Percentiles rank a stretch among this genome's conserved stretches.
phyloP scores from a whole-genome alignment of 2,329 filamentous ascomycete species.

The Nannizziopsis arthrosporioides region DNA sequence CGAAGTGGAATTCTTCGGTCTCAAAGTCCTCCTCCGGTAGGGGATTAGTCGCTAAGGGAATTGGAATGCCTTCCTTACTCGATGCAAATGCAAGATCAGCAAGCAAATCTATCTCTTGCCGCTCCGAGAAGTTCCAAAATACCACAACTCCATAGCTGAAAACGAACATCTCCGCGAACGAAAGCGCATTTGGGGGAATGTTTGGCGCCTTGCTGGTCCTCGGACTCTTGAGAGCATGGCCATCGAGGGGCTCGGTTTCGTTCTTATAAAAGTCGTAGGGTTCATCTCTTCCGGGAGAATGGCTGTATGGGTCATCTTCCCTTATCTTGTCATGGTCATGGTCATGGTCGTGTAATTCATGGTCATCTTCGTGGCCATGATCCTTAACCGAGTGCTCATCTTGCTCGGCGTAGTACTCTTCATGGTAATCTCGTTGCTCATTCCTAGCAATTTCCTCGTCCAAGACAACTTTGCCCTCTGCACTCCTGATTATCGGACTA shows the following conservation, averaged over 20 bases:
- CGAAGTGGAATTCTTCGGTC: slow-evolving; percentile 96
- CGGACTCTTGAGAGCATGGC: background rate
- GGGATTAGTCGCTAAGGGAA: slow-evolving; percentile 63
- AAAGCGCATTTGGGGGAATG: slow-evolving; percentile 58
- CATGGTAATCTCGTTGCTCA: slow-evolving; percentile 76
- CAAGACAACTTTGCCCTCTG: slow-evolving; percentile 80
- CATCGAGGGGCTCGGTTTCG: slow-evolving; percentile 17
- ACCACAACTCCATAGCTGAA: slow-evolving; percentile 96
- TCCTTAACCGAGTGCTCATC: slow-evolving; percentile 37
- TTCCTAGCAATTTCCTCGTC: slow-evolving; percentile 95
- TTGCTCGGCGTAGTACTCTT: slow-evolving; percentile 69
- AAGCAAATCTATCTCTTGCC: slow-evolving; percentile 90
- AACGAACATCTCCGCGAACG: slow-evolving; percentile 90
- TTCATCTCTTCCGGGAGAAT: slow-evolving; percentile 17
- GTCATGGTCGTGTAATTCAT: slow-evolving; percentile 1
- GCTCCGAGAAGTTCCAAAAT: slow-evolving; percentile 96
- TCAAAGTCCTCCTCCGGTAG: slow-evolving; percentile 85
- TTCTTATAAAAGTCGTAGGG: slow-evolving; percentile 15
- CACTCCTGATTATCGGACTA: slow-evolving; percentile 81
- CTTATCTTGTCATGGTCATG: slow-evolving; percentile 6
- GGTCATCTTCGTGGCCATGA: slow-evolving; percentile 21
- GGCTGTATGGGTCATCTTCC: slow-evolving; percentile 11
- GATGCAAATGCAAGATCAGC: slow-evolving; percentile 82
- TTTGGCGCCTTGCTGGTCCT: slow-evolving; percentile 1
- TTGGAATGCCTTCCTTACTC: slow-evolving; percentile 25